Conservation (phyloP, 306 rosid species). For the Cyclanthera cordifolia region DNA sequence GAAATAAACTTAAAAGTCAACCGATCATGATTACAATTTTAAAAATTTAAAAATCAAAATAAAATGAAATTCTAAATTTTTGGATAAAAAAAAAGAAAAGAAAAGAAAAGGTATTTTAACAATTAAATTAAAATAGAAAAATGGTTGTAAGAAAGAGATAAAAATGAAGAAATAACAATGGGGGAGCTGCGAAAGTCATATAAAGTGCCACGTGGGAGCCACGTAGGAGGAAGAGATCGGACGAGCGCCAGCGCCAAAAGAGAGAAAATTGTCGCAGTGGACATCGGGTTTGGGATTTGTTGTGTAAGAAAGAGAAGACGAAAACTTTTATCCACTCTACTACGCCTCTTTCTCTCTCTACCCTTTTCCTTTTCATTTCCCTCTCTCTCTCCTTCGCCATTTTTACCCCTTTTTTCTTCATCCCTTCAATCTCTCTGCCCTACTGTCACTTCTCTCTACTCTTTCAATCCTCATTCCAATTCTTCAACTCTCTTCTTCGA, state of each 20-base stretch:
- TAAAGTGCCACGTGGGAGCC: slow-evolving; percentile 8
- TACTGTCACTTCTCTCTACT: slow-evolving; percentile 19
- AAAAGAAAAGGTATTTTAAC: too few relatives aligned
- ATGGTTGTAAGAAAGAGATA: too few relatives aligned
- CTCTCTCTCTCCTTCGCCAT: neutral
- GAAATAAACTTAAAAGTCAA: too few relatives aligned
- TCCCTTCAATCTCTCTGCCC: slow-evolving; percentile 7
- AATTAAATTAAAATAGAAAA: too few relatives aligned
- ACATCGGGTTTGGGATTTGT: neutral
- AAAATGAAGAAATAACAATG: too few relatives aligned
- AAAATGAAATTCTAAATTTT: too few relatives aligned
- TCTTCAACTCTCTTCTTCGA: neutral
- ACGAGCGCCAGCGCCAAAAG: neutral
- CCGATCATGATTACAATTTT: too few relatives aligned
- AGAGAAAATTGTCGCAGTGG: slow-evolving; percentile 8
- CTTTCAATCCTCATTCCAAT: neutral
- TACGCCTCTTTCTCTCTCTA: neutral
- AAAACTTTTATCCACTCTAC: slow-evolving; percentile 12
- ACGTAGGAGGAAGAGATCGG: neutral
- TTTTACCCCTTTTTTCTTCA: neutral
- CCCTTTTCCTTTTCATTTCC: neutral
- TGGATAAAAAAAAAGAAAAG: too few relatives aligned
- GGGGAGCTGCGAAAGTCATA: too few relatives aligned
- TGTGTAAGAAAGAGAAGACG: neutral
- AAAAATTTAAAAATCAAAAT: too few relatives aligned